Percentiles rank a stretch among this genome's conserved stretches.
Evolutionary conservation across 1,139 yeast species (phyloP).

Genomic region (Suhomyces choctaworum): DNA sequence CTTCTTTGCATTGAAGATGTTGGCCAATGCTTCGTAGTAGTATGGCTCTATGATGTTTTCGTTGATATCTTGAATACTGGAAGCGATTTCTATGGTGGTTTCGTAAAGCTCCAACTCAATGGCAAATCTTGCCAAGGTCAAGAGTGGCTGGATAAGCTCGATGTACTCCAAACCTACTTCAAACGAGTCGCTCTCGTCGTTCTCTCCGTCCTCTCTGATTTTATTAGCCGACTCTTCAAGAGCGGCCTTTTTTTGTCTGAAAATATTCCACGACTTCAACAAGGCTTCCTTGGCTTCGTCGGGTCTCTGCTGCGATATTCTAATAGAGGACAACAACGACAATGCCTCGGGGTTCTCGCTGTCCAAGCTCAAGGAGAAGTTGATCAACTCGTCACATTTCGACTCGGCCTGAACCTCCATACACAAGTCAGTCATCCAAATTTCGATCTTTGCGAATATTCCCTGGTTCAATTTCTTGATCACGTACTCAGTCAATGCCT

Average conservation of each 20-base stretch:
- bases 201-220: conserved; percentile 16
- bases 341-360: conserved; percentile 71
- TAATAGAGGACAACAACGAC: conserved; percentile 79
- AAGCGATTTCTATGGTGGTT: conserved; percentile 58
- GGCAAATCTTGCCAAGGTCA: conserved; percentile 70
- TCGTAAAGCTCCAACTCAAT: conserved; percentile 77
- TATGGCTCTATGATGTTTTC: conserved; percentile 79
- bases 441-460: conserved; percentile 82
- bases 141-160: conserved; percentile 66
- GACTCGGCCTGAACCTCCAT: conserved; percentile 89
- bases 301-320: conserved; percentile 80
- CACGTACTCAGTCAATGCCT: conserved; percentile 37
- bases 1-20: conserved; percentile 58
- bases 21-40: conserved; percentile 79
- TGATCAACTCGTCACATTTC: conserved; percentile 72
- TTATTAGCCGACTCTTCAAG: conserved; percentile 48
- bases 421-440: conserved; percentile 99
- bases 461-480: conserved; percentile 67
- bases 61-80: conserved; percentile 69
- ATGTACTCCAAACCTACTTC: conserved; percentile 54
- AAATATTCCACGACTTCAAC: conserved; percentile 70
- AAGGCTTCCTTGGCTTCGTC: conserved; percentile 76
- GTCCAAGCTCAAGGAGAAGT: conserved; percentile 64
- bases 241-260: conserved; percentile 48
- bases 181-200: conserved; percentile 23